Evolutionary conservation across 2,329 filamentous ascomycete species (phyloP), one percentile per base, ranked within the genome.

Genomic region (Keithomyces neogunnii): DNA sequence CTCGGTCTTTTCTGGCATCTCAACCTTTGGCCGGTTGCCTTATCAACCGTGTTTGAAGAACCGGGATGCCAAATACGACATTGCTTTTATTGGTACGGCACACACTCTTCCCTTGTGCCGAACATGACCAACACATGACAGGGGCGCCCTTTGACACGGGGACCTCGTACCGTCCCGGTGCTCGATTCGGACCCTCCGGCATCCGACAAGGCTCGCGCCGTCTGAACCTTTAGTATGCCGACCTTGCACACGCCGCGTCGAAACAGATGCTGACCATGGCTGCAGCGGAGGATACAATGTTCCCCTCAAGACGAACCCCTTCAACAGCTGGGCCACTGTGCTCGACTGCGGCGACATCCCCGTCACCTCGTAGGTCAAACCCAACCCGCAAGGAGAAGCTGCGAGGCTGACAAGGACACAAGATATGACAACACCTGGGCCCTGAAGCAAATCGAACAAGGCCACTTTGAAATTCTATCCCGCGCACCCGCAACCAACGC

Each of bases 1-100:
- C 66, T 90, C 88, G 0, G 88, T 93, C 52, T 95, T 93, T 70
- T 92, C 87, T 1, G 89, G 89, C 31, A 93, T 95, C 62, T 87
- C 86, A 1, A 95, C 89, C 6, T 93, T 93, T 63, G 89, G 88
- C 9, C 83, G 88, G 48, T 72, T 93, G 42, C 82, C 84, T 5
- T 93, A 95, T 69, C 80, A 78, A 52, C 86, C 87, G 3, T 95
- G 89, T 64, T 74, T 95, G 3, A 74, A 80, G n/a, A 84, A 78
- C 55, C 76, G 81, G 40, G 77, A 82, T 30, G 82, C 85, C 57
- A 81, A 84, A 61, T 95, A 86, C 60, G 89, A 95, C 57, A 91
- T 95, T 67, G 89, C 89, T 1, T 93, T 95, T 66, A 80, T 93
- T 48, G 88, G 86, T 85, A 66, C 2, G 43, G 3, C 11, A 32